Evolutionary conservation across 768 basidiomycete species (phyloP).

Genomic region (Kwoniella sp.): DNA sequence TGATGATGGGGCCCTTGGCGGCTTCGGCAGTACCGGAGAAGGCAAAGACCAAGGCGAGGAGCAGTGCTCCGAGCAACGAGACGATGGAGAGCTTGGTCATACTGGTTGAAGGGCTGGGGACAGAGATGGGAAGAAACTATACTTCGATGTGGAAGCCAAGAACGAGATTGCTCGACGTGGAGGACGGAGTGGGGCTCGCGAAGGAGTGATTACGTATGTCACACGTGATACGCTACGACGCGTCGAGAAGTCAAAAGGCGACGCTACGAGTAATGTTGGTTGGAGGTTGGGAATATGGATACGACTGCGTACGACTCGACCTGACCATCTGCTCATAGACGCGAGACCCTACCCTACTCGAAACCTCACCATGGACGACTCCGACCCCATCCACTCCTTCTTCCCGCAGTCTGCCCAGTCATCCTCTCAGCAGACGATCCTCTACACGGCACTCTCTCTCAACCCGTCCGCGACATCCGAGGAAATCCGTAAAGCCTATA

Average conservation of each 20-base stretch:
- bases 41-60: conserved; percentile 46
- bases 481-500: conserved; percentile 77
- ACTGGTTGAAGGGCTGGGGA: neutral
- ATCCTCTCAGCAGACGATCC: conserved; percentile 29
- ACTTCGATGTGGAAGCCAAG: no score
- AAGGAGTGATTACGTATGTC: no score
- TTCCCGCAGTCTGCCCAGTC: conserved; percentile 19
- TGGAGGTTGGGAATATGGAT: neutral
- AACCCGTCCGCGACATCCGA: conserved; percentile 58
- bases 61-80: conserved; percentile 27
- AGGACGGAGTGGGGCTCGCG: no score
- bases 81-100: conserved; percentile 29
- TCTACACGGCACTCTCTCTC: conserved; percentile 70
- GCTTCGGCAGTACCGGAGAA: conserved; percentile 58
- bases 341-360: neutral
- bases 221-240: no score
- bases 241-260: no score
- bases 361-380: conserved; percentile 32
- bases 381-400: conserved; percentile 44
- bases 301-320: no score
- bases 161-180: no score
- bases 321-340: no score
- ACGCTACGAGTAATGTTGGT: neutral
- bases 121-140: conserved; percentile 1
- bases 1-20: conserved; percentile 80